Conservation (phyloP, 192 early-diverging fungal species). For the Neocallimastix lanati region DNA sequence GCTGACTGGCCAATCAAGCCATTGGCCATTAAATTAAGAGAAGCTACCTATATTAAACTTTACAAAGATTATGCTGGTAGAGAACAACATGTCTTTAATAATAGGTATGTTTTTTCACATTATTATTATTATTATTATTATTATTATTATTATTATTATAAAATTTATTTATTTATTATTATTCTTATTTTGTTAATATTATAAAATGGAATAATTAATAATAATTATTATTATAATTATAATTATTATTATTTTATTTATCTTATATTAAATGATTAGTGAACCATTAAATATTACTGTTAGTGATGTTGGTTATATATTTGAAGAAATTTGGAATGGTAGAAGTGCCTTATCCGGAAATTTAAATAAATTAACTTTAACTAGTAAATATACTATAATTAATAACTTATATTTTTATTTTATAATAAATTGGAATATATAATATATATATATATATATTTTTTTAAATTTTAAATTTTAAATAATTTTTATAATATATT, state of each 20-base stretch:
- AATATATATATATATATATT: no score
- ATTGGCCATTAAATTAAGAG: constrained; percentile 51
- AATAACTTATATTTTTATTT: no score
- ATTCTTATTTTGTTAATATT: constrained; percentile 1
- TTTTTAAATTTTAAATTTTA: not conserved
- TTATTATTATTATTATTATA: constrained; percentile 6
- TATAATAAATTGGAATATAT: no score
- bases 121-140: not conserved
- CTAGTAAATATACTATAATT: not conserved
- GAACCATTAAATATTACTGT: constrained; percentile 26
- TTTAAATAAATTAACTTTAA: not conserved
- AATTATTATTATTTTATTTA: not conserved
- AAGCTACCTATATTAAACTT: constrained; percentile 50
- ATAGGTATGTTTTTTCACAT: not conserved
- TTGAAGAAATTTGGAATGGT: constrained; percentile 80
- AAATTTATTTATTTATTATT: constrained; percentile 1
- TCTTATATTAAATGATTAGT: constrained; percentile 5
- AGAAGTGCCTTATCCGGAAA: constrained; percentile 1
- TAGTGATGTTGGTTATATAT: constrained; percentile 63
- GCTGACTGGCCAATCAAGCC: constrained; percentile 47
- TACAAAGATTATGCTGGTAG: constrained; percentile 51
- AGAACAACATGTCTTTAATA: constrained; percentile 23
- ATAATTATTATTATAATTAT: constrained; percentile 4
- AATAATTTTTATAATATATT: not conserved
- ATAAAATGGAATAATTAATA: no score